These are phyloP conservation scores for Amaranthus cruentus DNA, from an alignment of 148 eudicot species.

Conservation along the genomic window DNA sequence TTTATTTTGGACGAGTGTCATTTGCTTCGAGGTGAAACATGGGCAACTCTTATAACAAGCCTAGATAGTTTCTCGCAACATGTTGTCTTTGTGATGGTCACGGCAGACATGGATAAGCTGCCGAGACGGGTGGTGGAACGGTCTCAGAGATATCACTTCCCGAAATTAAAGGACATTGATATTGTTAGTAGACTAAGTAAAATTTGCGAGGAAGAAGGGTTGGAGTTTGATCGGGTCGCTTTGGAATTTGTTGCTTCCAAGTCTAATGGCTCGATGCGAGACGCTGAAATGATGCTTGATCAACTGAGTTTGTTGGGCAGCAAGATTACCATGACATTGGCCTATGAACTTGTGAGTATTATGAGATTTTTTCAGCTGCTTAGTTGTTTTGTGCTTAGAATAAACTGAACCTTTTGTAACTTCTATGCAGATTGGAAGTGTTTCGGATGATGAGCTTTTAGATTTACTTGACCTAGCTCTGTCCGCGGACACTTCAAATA, in stretches of 20 bases:
- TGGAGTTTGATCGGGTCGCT: conserved; percentile 75
- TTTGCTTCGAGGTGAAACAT: conserved; percentile 59
- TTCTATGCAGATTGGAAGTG: conserved; percentile 68
- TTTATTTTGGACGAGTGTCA: conserved; percentile 91
- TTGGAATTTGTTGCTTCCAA: conserved; percentile 72
- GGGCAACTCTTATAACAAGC: conserved; percentile 60
- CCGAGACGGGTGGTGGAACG: conserved; percentile 62
- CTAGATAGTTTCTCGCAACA: conserved; percentile 53
- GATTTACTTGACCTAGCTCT: conserved; percentile 73
- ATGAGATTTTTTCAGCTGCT: neutral
- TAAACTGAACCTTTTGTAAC: conserved; percentile 5
- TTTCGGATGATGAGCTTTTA: conserved; percentile 87
- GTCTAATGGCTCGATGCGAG: conserved; percentile 86
- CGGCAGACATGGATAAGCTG: conserved; percentile 77
- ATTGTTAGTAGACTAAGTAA: conserved; percentile 45
- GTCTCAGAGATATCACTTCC: conserved; percentile 65
- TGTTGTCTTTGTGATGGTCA: conserved; percentile 68
- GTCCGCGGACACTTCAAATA: conserved; percentile 83
- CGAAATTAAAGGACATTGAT: conserved; percentile 64
- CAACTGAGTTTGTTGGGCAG: conserved; percentile 85
- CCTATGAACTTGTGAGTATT: conserved; percentile 76
- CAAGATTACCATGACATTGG: conserved; percentile 59
- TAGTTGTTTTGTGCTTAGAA: neutral
- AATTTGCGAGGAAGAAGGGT: conserved; percentile 69
- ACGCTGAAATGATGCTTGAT: conserved; percentile 97